Evolutionary conservation across 352 stramenopile species (phyloP).

Genomic region (Globisporangium emineosum): DNA sequence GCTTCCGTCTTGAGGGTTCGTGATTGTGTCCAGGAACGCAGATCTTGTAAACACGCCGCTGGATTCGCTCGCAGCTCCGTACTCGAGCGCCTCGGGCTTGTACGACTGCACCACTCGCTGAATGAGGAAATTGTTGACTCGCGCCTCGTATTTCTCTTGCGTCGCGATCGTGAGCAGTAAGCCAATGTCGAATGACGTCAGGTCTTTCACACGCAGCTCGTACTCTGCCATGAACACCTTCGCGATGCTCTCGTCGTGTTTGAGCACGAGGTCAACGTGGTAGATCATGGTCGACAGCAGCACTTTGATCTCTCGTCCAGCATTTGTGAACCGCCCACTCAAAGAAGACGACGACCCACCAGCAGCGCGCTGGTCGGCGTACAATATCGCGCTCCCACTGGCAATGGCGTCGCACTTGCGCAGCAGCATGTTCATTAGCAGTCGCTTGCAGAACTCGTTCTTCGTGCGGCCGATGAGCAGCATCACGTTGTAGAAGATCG

Average conservation of each 20-base stretch:
- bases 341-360: not conserved
- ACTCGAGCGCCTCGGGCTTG: slow-evolving; percentile 8
- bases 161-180: slow-evolving; percentile 40
- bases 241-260: slow-evolving; percentile 38
- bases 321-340: not conserved
- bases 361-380: slow-evolving; percentile 12
- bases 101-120: slow-evolving; percentile 28
- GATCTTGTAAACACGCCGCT: slow-evolving; percentile 10
- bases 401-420: slow-evolving; percentile 26
- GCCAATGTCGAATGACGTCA: slow-evolving; percentile 42
- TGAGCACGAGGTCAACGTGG: slow-evolving; percentile 45
- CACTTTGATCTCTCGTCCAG: slow-evolving; percentile 24
- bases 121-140: slow-evolving; percentile 27
- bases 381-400: not conserved
- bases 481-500: slow-evolving; percentile 37
- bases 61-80: not conserved
- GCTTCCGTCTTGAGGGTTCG: slow-evolving; percentile 29
- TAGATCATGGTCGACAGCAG: slow-evolving; percentile 56
- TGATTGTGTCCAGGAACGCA: slow-evolving; percentile 26
- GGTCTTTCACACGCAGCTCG: slow-evolving; percentile 23
- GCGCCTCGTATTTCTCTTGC: slow-evolving; percentile 28
- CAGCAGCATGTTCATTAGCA: slow-evolving; percentile 37
- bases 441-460: slow-evolving; percentile 30
- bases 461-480: slow-evolving; percentile 30
- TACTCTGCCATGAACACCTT: slow-evolving; percentile 39